These are phyloP conservation scores for Bolboschoenoplectus hybrid DNA, from an alignment of 202 grass and related monocot species.

Conservation along the genomic window DNA sequence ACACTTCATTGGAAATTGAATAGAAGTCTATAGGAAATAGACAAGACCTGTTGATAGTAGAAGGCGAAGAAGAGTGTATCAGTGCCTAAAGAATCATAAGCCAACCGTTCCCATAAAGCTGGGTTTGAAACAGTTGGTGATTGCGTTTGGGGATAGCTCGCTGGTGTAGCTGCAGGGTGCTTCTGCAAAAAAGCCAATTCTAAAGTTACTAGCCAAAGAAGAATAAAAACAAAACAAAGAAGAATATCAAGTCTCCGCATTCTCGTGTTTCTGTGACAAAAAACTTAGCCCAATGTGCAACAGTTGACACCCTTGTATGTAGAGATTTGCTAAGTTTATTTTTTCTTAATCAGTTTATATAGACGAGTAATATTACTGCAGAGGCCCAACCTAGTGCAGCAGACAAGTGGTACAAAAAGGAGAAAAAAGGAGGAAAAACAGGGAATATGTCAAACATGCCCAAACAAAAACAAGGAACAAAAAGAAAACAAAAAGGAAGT, in stretches of 20 bases:
- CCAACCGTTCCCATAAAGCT: slow-evolving; percentile 89
- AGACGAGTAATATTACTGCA: neutral
- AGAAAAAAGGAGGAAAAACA: neutral
- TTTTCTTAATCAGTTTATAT: neutral
- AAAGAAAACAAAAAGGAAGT: neutral
- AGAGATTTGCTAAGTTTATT: slow-evolving; percentile 32
- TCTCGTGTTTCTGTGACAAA: neutral
- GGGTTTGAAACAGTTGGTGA: slow-evolving; percentile 82
- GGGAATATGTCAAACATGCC: neutral
- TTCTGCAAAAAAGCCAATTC: slow-evolving; percentile 53
- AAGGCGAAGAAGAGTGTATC: slow-evolving; percentile 98
- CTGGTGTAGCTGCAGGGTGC: slow-evolving; percentile 70
- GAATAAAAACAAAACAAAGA: slow-evolving; percentile 30
- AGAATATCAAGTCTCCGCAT: neutral
- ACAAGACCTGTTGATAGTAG: slow-evolving; percentile 88
- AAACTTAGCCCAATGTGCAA: neutral
- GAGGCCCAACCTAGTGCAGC: neutral
- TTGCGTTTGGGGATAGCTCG: slow-evolving; percentile 85
- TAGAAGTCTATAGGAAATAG: neutral
- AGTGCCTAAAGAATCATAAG: slow-evolving; percentile 72
- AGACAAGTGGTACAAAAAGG: neutral
- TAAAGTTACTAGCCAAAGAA: neutral
- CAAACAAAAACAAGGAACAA: neutral
- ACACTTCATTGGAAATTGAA: slow-evolving; percentile 10
- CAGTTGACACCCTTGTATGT: neutral